Conservation (phyloP, 129 eudicot species). For the Pittosporum tobira region DNA sequence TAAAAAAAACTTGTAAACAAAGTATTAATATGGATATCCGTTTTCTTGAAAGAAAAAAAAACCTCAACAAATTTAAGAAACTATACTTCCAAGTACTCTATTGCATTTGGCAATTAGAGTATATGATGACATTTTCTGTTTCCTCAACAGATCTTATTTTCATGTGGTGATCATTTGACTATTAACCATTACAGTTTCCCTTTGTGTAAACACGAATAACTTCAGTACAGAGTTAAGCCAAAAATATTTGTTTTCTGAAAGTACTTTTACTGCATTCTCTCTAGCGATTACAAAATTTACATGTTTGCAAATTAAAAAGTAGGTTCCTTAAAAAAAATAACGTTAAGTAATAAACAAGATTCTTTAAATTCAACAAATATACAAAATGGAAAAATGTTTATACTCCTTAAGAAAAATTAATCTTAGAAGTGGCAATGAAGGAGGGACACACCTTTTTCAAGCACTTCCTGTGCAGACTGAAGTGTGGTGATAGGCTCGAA, state of each 20-base stretch:
- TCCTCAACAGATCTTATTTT: not conserved
- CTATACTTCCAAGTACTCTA: not conserved
- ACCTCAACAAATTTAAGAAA: not conserved
- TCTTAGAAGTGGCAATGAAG: not conserved
- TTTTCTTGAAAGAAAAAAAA: not conserved
- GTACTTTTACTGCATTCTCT: not conserved
- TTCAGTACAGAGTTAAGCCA: not conserved
- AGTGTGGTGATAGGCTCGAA: slow-evolving; percentile 38
- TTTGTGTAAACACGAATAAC: not conserved
- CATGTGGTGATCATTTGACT: not conserved
- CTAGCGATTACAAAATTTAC: not conserved
- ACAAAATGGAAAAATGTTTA: not conserved
- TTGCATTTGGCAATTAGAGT: slow-evolving; percentile 5
- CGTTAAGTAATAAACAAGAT: too few relatives aligned
- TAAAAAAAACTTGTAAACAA: not conserved
- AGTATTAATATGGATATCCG: not conserved
- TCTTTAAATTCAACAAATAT: too few relatives aligned
- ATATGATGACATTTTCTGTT: not conserved
- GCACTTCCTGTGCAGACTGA: slow-evolving; percentile 48
- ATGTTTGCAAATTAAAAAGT: too few relatives aligned
- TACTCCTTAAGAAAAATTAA: not conserved
- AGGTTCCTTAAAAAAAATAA: too few relatives aligned
- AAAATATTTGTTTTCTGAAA: not conserved
- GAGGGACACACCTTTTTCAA: slow-evolving; percentile 54
- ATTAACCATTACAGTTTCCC: not conserved